Evolutionary conservation across 306 rosid genomes (phyloP).

Genomic region (Lathyrus sativus): DNA sequence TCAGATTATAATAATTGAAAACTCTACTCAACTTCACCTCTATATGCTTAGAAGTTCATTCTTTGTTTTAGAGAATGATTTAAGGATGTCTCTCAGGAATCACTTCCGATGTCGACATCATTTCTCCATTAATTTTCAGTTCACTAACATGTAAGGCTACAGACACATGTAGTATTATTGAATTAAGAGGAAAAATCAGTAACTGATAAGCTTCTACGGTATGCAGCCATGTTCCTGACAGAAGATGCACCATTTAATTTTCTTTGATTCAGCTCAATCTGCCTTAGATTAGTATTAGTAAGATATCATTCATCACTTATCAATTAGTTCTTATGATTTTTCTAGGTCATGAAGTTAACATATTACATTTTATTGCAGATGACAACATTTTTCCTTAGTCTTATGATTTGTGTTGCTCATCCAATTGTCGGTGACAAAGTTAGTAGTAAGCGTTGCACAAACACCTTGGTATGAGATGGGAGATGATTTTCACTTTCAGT

Average conservation of each 20-base stretch:
- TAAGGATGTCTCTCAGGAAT: conserved; percentile 89
- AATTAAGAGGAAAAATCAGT: background rate
- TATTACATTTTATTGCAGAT: conserved; percentile 55
- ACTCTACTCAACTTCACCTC: background rate
- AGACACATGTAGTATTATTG: background rate
- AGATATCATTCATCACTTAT: conserved; percentile 28
- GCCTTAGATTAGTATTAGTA: conserved; percentile 64
- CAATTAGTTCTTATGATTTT: background rate
- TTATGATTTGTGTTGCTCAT: conserved; percentile 52
- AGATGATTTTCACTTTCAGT: background rate
- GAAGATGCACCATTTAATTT: conserved; percentile 75
- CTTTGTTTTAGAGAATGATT: conserved; percentile 66
- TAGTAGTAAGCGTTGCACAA: conserved; percentile 33
- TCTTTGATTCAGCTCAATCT: conserved; percentile 87
- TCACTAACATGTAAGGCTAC: conserved; percentile 69
- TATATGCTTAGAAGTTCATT: background rate
- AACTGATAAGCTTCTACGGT: conserved; percentile 29
- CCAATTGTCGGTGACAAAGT: conserved; percentile 41
- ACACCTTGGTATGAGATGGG: conserved; percentile 45
- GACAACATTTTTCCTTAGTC: conserved; percentile 65
- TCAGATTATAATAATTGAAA: background rate
- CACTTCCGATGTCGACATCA: conserved; percentile 66
- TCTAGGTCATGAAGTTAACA: conserved; percentile 23
- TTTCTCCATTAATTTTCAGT: conserved; percentile 32
- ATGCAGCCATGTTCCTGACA: conserved; percentile 71